Conservation (phyloP, 169 alveolate genomes). For the Plasmodium billcollinsi region DNA sequence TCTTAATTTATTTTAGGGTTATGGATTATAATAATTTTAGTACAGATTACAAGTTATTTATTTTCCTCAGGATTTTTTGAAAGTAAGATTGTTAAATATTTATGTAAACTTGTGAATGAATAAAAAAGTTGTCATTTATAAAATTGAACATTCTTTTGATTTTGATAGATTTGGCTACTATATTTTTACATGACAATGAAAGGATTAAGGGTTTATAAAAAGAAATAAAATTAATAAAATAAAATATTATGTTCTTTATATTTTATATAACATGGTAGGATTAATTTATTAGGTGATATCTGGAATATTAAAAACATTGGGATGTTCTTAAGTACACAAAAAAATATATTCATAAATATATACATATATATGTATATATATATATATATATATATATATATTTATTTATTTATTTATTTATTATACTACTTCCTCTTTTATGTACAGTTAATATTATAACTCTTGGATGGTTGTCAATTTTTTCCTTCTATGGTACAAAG, state of each 20-base stretch:
- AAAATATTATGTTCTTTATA: not conserved
- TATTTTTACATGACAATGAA: conserved; percentile 35
- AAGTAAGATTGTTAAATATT: conserved; percentile 16
- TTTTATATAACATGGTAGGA: not conserved
- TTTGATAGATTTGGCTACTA: conserved; percentile 44
- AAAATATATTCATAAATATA: not conserved
- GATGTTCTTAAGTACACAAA: conserved; percentile 49
- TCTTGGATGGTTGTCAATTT: conserved; percentile 41
- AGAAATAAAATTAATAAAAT: too few relatives aligned
- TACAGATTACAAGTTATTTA: conserved; percentile 26
- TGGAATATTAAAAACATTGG: conserved; percentile 49
- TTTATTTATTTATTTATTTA: conserved; percentile 8
- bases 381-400: conserved; percentile 19
- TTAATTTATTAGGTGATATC: conserved; percentile 13
- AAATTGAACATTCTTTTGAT: too few relatives aligned
- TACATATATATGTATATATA: not conserved
- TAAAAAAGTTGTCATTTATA: too few relatives aligned
- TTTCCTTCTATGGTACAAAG: conserved; percentile 49
- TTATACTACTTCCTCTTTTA: not conserved
- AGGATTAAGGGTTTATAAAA: conserved; percentile 25
- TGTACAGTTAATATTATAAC: conserved; percentile 38
- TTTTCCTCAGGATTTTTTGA: conserved; percentile 63
- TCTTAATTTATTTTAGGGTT: conserved; percentile 11
- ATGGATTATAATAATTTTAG: conserved; percentile 28
- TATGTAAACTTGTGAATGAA: too few relatives aligned